phyloP scores from a whole-genome alignment of 179 eudicot species.

The Silene vulgaris region DNA sequence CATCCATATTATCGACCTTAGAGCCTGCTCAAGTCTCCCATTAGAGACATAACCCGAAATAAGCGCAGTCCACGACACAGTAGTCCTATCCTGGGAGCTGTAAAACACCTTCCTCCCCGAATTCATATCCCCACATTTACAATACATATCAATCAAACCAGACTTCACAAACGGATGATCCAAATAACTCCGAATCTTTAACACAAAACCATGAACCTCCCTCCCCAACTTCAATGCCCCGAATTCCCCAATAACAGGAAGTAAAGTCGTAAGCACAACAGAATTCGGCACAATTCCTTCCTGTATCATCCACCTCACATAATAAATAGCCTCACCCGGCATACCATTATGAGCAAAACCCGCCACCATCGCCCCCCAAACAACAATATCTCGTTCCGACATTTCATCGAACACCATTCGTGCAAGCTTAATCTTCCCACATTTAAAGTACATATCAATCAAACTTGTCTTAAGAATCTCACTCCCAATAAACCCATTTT shows the following conservation, averaged over 20 bases:
- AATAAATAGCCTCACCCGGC: constrained; percentile 49
- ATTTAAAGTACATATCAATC: constrained; percentile 84
- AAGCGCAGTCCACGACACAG: constrained; percentile 81
- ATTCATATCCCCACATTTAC: constrained; percentile 77
- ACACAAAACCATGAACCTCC: constrained; percentile 68
- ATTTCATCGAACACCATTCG: constrained; percentile 59
- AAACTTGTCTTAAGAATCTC: constrained; percentile 53
- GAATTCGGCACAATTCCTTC: constrained; percentile 60
- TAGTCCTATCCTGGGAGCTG: constrained; percentile 50
- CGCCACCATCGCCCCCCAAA: constrained; percentile 83
- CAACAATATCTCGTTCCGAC: constrained; percentile 61
- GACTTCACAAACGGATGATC: constrained; percentile 65
- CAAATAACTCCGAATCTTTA: constrained; percentile 54
- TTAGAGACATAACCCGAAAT: constrained; percentile 68
- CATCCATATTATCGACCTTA: constrained; percentile 80
- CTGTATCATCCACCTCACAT: constrained; percentile 52
- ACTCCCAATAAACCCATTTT: constrained; percentile 63
- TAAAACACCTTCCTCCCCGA: constrained; percentile 67
- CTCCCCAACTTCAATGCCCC: constrained; percentile 50
- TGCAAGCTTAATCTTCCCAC: constrained; percentile 69
- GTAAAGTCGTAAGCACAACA: constrained; percentile 58
- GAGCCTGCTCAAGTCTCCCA: constrained; percentile 72
- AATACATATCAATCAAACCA: constrained; percentile 79
- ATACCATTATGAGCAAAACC: constrained; percentile 73
- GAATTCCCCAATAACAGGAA: constrained; percentile 65